Evolutionary conservation across 2,329 filamentous ascomycete genomes (phyloP).

Genomic region (Colletotrichum cordylinicola): DNA sequence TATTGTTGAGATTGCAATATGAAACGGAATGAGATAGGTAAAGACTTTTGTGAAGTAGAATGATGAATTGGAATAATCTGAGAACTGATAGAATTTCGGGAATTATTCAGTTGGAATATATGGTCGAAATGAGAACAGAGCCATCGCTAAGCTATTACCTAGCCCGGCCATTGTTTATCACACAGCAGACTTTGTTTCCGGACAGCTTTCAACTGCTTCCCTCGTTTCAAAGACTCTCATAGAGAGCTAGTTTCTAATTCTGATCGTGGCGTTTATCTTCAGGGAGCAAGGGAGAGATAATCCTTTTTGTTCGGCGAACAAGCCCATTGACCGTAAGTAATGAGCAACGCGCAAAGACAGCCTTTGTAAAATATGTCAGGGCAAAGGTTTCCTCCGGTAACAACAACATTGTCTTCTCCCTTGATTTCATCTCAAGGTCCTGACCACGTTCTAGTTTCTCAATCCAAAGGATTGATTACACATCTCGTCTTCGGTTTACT

Average conservation of each 20-base stretch:
- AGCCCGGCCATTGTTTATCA: rapidly evolving
- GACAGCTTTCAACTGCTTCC: background rate
- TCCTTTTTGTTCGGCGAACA: background rate
- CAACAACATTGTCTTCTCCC: background rate
- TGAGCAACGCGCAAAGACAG: background rate
- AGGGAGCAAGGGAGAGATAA: rapidly evolving
- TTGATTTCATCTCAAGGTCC: background rate
- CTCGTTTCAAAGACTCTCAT: background rate
- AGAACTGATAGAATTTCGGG: background rate
- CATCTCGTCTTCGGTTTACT: background rate
- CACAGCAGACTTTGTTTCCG: background rate
- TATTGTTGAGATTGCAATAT: rapidly evolving
- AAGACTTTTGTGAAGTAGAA: rapidly evolving
- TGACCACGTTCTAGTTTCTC: background rate
- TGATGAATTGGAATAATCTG: background rate
- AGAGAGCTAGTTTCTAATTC: background rate
- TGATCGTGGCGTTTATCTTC: rapidly evolving
- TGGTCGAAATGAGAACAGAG: rapidly evolving
- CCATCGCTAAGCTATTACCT: background rate
- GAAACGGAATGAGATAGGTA: rapidly evolving
- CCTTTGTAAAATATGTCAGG: background rate
- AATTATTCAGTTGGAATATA: background rate
- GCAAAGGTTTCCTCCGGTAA: rapidly evolving
- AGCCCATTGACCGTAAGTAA: background rate
- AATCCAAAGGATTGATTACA: background rate